Percentiles rank a stretch among this genome's conserved stretches.
phyloP scores from a whole-genome alignment of 2,329 filamentous ascomycete species.

The Botryotinia convoluta region DNA sequence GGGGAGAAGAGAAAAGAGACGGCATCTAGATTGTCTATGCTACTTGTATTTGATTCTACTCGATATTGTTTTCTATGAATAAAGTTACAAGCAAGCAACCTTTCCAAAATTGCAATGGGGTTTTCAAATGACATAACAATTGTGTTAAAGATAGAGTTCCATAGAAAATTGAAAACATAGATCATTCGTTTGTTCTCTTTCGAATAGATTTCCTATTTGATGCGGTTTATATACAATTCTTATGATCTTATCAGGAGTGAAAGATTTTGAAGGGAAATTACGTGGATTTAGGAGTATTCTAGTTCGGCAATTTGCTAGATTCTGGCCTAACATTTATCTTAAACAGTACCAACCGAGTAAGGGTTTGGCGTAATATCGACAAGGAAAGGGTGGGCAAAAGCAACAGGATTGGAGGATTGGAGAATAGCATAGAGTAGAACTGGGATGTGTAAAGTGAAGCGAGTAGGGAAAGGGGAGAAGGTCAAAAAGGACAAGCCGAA shows the following conservation, averaged over 20 bases:
- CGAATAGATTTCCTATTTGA: no score
- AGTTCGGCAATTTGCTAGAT: background rate
- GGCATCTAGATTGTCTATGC: background rate
- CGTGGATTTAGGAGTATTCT: rapidly evolving
- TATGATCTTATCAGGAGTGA: no score
- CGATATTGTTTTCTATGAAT: background rate
- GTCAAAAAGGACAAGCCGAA: background rate
- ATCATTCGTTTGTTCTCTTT: background rate
- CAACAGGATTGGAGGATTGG: background rate
- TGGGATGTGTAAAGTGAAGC: no score
- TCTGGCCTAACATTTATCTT: background rate
- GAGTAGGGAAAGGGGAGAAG: background rate
- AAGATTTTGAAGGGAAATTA: background rate
- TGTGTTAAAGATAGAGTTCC: no score
- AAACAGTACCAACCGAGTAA: background rate
- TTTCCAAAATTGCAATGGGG: rapidly evolving
- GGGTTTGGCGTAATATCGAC: background rate
- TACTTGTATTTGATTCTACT: background rate
- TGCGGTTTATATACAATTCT: no score
- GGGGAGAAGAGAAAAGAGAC: background rate
- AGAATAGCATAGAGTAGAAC: background rate
- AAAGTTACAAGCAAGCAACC: background rate
- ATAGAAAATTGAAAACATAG: no score
- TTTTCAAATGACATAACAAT: no score
- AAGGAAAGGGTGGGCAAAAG: no score